Base-by-base conservation (phyloP, 495 filamentous ascomycete species). In the Gamarada debralockiae region DNA sequence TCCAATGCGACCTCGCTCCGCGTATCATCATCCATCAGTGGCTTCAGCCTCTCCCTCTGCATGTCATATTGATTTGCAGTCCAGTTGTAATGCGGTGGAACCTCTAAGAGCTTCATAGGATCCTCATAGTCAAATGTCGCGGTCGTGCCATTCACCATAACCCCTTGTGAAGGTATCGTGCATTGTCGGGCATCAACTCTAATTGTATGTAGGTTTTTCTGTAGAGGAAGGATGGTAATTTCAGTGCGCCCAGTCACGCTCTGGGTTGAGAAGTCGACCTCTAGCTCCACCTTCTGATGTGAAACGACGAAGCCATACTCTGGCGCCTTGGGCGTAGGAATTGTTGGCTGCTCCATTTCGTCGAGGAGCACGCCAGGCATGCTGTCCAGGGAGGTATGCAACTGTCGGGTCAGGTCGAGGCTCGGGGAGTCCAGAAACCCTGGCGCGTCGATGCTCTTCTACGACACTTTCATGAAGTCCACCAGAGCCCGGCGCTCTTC, bases 181-280 rank as follows among this genome's bases (percentile, higher is more conserved):
- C 87, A 89, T 68, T 98, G 92, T 49, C 91, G 84, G 61, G 91
- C 90, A 62, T 96, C 89, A 56, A 98, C 75, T 24, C 72, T 76
- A 23, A 98, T 81, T n/a, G 73, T 75, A 36, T 75, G 75, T 23
- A 96, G 71, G 8, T 88, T 78, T 41, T 81, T 78, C 36, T 72
- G 67, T 25, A 83, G 78, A 12, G 87, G 86, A 53, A 86, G 79
- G 38, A 97, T 79, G 1, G 84, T 82, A 54, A 98, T 87, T 46
- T 88, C 86, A 9, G 87, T 87, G 57, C 80, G 85, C 27, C 93
- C 93, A 59, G 77, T 86, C 60, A 97, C 65, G 63, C 76, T 82
- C 63, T 84, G 85, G 21, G 76, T 79, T 42, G 74, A 73, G 59
- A 98, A 90, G 67, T 97, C 83, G 56, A 98, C 76, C 52, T 97